These are phyloP conservation scores for Hypoxylon sp. DNA, from an alignment of 2,329 filamentous ascomycete species.

Conservation along the genomic window DNA sequence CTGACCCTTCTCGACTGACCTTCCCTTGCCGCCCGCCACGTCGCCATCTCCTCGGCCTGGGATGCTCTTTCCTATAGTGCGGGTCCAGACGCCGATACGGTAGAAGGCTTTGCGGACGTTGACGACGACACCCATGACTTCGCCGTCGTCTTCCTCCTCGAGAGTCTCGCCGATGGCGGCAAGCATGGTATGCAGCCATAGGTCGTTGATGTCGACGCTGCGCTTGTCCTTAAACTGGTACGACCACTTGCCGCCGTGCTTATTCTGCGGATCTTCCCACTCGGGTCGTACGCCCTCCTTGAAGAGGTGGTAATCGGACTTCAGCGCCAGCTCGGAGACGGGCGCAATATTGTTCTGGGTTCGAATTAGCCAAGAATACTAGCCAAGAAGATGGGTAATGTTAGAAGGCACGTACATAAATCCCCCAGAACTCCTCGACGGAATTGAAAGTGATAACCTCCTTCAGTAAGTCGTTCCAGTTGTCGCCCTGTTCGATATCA, in stretches of 20 bases:
- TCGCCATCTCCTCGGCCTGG: constrained; percentile 80
- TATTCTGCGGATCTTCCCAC: constrained; percentile 99
- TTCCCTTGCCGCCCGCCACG: constrained; percentile 80
- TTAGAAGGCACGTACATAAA: constrained; percentile 80
- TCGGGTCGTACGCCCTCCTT: constrained; percentile 97
- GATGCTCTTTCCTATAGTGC: constrained; percentile 88
- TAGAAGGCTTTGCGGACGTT: constrained; percentile 99
- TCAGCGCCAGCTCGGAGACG: constrained; percentile 93
- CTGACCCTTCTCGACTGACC: constrained; percentile 83
- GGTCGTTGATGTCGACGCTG: constrained; percentile 88
- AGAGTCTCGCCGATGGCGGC: constrained; percentile 97
- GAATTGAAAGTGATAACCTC: constrained; percentile 99
- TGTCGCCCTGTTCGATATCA: constrained; percentile 78
- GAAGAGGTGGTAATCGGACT: constrained; percentile 99
- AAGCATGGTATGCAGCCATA: constrained; percentile 98
- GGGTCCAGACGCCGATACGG: constrained; percentile 97
- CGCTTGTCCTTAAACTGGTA: constrained; percentile 98
- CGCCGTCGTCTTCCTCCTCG: constrained; percentile 92
- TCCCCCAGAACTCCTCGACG: constrained; percentile 99
- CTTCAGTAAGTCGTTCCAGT: constrained; percentile 98
- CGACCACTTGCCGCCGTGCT: constrained; percentile 99
- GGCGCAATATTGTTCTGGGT: constrained; percentile 96
- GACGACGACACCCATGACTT: constrained; percentile 99
- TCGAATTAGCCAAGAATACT: constrained; percentile 33
- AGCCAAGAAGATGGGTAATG: constrained; percentile 19